Conservation (phyloP, 495 filamentous ascomycete genomes). For the Durotheca rogersii region DNA sequence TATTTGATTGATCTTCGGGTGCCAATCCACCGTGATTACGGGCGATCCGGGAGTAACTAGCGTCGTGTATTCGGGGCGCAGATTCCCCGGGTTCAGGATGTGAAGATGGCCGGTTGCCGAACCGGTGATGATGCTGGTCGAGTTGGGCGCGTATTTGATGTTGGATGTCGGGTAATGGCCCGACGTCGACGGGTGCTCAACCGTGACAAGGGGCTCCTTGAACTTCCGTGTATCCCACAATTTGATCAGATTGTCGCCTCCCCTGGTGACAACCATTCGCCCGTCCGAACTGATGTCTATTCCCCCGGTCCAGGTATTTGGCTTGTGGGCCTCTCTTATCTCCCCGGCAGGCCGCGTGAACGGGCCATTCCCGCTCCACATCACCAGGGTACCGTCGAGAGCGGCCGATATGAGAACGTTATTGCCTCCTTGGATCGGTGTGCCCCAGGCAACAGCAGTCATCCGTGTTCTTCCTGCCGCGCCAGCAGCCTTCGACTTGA, state of each 20-base stretch:
- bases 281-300: slow-evolving; percentile 92
- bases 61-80: slow-evolving; percentile 79
- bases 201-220: slow-evolving; percentile 77
- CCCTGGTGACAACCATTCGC: slow-evolving; percentile 81
- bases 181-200: slow-evolving; percentile 79
- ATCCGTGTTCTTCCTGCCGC: slow-evolving; percentile 89
- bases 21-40: slow-evolving; percentile 85
- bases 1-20: slow-evolving; percentile 93
- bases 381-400: slow-evolving; percentile 84
- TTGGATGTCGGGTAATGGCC: slow-evolving; percentile 78
- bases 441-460: slow-evolving; percentile 90
- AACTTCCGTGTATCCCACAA: slow-evolving; percentile 98
- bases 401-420: slow-evolving; percentile 84
- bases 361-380: slow-evolving; percentile 89
- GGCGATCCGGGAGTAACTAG: slow-evolving; percentile 80
- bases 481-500: slow-evolving; percentile 84
- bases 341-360: slow-evolving; percentile 84
- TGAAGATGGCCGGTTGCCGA: slow-evolving; percentile 85
- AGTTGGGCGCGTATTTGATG: slow-evolving; percentile 84
- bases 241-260: slow-evolving; percentile 80
- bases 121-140: slow-evolving; percentile 81
- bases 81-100: slow-evolving; percentile 87
- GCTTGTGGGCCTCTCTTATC: slow-evolving; percentile 77
- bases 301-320: slow-evolving; percentile 88
- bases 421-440: slow-evolving; percentile 68